Percentiles rank a stretch among this genome's conserved stretches.
phyloP scores from a whole-genome alignment of 176 grass and related monocot genomes.

The Pontederia paniculata region DNA sequence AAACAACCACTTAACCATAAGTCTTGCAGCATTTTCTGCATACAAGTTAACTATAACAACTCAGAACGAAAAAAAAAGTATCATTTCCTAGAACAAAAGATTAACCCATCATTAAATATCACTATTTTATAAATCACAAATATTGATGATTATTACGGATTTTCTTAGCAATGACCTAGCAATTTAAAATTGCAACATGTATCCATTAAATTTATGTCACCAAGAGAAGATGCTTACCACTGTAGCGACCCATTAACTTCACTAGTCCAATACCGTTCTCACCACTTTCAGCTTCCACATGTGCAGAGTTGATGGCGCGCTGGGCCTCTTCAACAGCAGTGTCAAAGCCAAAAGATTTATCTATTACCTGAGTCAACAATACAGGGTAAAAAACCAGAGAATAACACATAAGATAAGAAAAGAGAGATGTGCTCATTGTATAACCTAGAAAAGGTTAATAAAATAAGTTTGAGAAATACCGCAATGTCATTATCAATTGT shows the following conservation, averaged over 20 bases:
- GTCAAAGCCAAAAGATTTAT: slow-evolving; percentile 99
- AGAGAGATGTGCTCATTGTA: not conserved
- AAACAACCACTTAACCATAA: too few relatives aligned
- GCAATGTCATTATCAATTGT: slow-evolving; percentile 24
- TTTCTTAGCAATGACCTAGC: too few relatives aligned
- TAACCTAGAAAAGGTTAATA: not conserved
- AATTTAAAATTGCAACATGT: not conserved
- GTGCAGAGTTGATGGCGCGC: slow-evolving; percentile 91
- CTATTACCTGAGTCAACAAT: slow-evolving; percentile 58
- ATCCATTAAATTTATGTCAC: not conserved
- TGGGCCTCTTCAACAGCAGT: slow-evolving; percentile 97
- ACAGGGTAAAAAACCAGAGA: not conserved
- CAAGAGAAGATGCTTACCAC: slow-evolving; percentile 52
- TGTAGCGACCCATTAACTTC: slow-evolving; percentile 96
- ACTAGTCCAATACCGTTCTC: slow-evolving; percentile 97
- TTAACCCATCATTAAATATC: not conserved
- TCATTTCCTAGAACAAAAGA: not conserved
- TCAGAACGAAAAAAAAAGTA: slow-evolving; percentile 6
- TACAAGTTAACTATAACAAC: too few relatives aligned
- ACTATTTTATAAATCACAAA: too few relatives aligned
- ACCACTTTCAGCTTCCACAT: slow-evolving; percentile 86
- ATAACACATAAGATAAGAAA: not conserved
- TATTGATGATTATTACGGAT: too few relatives aligned
- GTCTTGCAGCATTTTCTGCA: too few relatives aligned
- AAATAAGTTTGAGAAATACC: slow-evolving; percentile 1